phyloP scores from a whole-genome alignment of 345 rosid species.

The Adansonia digitata region DNA sequence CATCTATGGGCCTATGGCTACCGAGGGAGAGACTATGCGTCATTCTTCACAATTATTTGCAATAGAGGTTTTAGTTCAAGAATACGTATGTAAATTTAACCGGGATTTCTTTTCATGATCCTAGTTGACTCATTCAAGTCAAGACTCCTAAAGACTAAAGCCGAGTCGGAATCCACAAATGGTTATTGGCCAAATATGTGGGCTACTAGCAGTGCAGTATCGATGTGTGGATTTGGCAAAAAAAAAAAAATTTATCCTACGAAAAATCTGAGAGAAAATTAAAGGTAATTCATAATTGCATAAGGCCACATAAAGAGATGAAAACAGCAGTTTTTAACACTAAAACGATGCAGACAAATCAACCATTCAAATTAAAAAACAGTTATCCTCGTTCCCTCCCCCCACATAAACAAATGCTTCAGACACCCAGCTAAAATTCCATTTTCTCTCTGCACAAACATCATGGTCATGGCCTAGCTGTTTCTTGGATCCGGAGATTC shows the following conservation, averaged over 20 bases:
- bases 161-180: background rate
- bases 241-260: background rate
- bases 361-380: conserved; percentile 32
- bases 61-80: too few relatives aligned
- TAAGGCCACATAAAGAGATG: conserved; percentile 9
- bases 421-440: conserved; percentile 37
- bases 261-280: conserved; percentile 14
- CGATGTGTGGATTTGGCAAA: background rate
- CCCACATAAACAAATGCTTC: conserved; percentile 26
- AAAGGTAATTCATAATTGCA: background rate
- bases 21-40: too few relatives aligned
- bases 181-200: background rate
- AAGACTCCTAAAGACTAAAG: background rate
- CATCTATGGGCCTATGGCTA: too few relatives aligned
- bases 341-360: conserved; percentile 15
- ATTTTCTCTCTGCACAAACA: conserved; percentile 37
- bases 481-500: conserved; percentile 85
- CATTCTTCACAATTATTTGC: too few relatives aligned
- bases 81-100: too few relatives aligned
- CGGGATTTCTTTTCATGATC: background rate
- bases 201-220: too few relatives aligned
- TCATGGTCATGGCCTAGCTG: conserved; percentile 76
- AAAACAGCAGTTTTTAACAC: background rate
- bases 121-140: background rate
- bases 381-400: conserved; percentile 20